Evolutionary conservation across 208 protist species (phyloP).

Genomic region (Acanthamoeba lenticulata): DNA sequence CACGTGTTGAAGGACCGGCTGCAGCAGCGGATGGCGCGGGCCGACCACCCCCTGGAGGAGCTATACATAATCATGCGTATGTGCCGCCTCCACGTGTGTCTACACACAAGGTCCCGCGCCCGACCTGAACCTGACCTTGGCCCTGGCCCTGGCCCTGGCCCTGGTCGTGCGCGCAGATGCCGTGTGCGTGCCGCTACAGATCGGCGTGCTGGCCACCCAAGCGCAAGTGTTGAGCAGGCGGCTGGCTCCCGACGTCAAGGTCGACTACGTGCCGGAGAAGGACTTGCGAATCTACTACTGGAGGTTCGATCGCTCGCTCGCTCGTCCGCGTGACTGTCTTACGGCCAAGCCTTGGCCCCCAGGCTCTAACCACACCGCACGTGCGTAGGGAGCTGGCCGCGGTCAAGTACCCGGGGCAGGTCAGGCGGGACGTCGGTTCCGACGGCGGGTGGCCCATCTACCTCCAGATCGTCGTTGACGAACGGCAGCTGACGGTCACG

Average conservation of each 20-base stretch:
- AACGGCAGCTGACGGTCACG: constrained; percentile 1
- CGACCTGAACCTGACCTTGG: no score
- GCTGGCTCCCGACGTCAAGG: constrained; percentile 53
- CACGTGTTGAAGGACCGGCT: constrained; percentile 56
- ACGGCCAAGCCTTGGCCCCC: no score
- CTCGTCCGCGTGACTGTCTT: not conserved
- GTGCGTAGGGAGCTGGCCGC: constrained; percentile 40
- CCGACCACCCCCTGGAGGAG: constrained; percentile 62
- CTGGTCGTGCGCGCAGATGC: not conserved
- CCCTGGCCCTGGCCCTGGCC: not conserved
- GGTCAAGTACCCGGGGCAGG: not conserved
- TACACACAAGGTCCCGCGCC: no score
- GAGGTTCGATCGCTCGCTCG: not conserved
- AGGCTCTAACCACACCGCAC: no score
- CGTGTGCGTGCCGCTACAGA: constrained; percentile 63
- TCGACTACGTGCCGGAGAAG: constrained; percentile 50
- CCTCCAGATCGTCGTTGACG: constrained; percentile 48
- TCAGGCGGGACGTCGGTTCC: not conserved
- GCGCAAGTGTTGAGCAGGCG: constrained; percentile 60
- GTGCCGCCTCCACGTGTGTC: no score
- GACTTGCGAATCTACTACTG: constrained; percentile 61
- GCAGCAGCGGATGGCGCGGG: constrained; percentile 68
- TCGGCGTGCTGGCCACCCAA: constrained; percentile 45
- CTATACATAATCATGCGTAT: constrained; percentile 77
- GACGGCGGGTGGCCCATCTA: constrained; percentile 55